Evolutionary conservation across 2,329 filamentous ascomycete genomes (phyloP), one percentile per base, ranked within the genome.

Genomic region (Aspergillus jensenii): DNA sequence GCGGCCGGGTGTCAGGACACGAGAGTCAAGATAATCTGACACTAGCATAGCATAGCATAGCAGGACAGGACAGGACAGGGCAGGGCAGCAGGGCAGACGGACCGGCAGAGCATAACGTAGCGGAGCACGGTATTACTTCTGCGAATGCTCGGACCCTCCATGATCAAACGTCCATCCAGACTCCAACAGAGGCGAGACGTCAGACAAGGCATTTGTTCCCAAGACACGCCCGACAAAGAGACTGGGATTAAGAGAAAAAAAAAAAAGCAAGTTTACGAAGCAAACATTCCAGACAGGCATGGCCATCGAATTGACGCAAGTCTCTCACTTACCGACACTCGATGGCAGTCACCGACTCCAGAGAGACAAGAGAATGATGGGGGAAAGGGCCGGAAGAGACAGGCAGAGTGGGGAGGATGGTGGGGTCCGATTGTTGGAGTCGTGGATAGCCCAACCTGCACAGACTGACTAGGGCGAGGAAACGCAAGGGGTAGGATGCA

Each of bases 401-500:
- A 37, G 35, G 14, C 35, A 37, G 6, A 37, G 35, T 37, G 35
- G 35, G 35, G 35, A 37, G 9, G 9, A 37, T 37, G 35, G 43
- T 37, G 41, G 17, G 43, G 33, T 33, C 15, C 35, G 35, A n/a
- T 9, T 31, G 15, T 37, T 37, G 35, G 15, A 31, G 50, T 52
- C 40, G 52, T 44, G 52, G 41, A 46, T 53, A 50, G 40, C 53
- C n/a, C 25, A 43, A 14, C 3, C 52, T 55, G 52, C 52, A 55
- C 44, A 41, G 52, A 55, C 52, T 12, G 27, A 54, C 52, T 40
- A 54, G 52, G 52, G 52, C 52, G 52, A 55, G 43, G 23, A 55
- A 55, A 55, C 61, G 64, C 64, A 66, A 66, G 64, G 64, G 64
- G 64, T 64, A 35, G 60, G 55, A 54, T 55, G 58, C 58, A 63